Conservation (phyloP, 2,329 filamentous ascomycete genomes). For the Erysiphe pulchra region DNA sequence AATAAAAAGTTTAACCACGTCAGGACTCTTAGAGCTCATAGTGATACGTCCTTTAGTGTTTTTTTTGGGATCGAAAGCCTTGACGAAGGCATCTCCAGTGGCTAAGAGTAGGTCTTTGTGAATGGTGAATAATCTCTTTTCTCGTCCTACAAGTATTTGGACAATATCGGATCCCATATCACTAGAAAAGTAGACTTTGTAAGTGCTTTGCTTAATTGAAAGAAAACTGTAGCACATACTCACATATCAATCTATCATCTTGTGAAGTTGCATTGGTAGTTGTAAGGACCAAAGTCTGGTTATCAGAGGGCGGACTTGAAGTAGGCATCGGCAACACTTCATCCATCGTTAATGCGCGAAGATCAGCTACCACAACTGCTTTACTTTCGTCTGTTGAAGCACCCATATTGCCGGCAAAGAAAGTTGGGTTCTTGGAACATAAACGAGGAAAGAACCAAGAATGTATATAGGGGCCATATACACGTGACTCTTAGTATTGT, state of each 20-base stretch:
- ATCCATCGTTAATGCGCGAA: no score
- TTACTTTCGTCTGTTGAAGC: no score
- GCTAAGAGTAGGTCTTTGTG: slow-evolving; percentile 5
- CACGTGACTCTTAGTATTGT: no score
- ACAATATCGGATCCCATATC: slow-evolving; percentile 4
- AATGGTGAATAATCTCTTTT: slow-evolving; percentile 1
- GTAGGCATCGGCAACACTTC: no score
- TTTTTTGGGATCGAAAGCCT: neutral
- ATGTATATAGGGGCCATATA: no score
- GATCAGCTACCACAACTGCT: no score
- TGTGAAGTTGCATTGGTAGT: neutral
- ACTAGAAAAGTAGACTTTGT: neutral
- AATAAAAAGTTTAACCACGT: slow-evolving; percentile 6
- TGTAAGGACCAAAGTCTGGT: neutral
- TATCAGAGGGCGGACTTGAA: no score
- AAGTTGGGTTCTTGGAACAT: no score
- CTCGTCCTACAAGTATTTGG: slow-evolving; percentile 2
- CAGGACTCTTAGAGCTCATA: slow-evolving; percentile 1
- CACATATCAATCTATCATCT: slow-evolving; percentile 1
- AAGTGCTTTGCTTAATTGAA: neutral
- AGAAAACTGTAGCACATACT: slow-evolving; percentile 1
- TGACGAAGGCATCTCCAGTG: neutral
- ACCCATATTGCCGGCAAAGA: no score
- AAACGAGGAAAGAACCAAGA: no score
- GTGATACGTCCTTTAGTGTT: neutral